phyloP scores from a whole-genome alignment of 2,329 filamentous ascomycete species.

The Colletotrichum falcatum region DNA sequence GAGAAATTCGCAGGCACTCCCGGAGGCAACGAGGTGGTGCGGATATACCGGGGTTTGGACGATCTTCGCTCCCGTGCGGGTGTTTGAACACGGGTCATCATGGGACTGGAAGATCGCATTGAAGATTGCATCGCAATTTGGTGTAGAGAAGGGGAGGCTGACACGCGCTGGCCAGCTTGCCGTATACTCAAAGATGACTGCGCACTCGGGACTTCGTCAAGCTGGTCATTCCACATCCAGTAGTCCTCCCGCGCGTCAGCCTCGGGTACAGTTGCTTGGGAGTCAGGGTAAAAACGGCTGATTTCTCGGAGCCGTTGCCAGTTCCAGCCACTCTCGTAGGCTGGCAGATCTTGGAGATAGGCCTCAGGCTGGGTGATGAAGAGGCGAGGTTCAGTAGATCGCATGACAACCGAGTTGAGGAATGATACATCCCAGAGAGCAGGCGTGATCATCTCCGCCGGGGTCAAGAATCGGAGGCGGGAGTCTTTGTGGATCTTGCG shows the following conservation, averaged over 20 bases:
- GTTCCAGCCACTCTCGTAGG: conserved; percentile 70
- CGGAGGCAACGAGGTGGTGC: conserved; percentile 66
- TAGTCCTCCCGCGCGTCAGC: conserved; percentile 73
- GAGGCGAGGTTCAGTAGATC: conserved; percentile 73
- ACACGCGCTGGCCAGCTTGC: conserved; percentile 55
- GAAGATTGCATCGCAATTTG: conserved; percentile 54
- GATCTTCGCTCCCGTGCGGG: conserved; percentile 55
- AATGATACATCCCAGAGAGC: conserved; percentile 79
- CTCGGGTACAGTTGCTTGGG: conserved; percentile 59
- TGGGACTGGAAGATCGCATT: conserved; percentile 51
- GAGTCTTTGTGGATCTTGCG: conserved; percentile 82
- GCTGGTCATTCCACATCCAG: conserved; percentile 74
- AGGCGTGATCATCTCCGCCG: conserved; percentile 79
- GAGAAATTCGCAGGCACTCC: conserved; percentile 53
- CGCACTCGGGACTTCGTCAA: conserved; percentile 68
- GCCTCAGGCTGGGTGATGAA: conserved; percentile 82
- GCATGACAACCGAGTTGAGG: conserved; percentile 79
- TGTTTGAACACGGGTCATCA: conserved; percentile 54
- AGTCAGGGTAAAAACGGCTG: conserved; percentile 65
- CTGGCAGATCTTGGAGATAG: conserved; percentile 74
- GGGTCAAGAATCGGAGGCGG: conserved; percentile 76
- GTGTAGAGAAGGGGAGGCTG: conserved; percentile 57
- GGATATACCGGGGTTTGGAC: conserved; percentile 61
- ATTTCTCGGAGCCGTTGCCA: conserved; percentile 78
- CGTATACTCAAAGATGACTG: conserved; percentile 58